Evolutionary conservation across 2,329 filamentous ascomycete genomes (phyloP).

Genomic region (Tolypocladium album): DNA sequence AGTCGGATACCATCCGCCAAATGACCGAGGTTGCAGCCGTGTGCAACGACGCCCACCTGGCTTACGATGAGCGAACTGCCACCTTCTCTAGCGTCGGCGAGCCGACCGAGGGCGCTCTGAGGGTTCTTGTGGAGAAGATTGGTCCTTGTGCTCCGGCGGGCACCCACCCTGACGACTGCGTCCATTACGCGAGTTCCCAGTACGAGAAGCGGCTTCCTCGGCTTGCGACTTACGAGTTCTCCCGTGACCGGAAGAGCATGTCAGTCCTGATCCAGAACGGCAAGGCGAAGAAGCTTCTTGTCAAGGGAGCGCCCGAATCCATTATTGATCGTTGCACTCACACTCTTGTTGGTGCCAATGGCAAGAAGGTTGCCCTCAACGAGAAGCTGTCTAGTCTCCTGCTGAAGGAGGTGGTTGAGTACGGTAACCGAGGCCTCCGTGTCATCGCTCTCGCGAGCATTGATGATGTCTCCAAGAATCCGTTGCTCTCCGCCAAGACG

Average conservation of each 20-base stretch:
- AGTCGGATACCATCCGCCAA: conserved; percentile 68
- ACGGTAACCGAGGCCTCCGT: conserved; percentile 85
- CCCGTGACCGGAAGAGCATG: conserved; percentile 97
- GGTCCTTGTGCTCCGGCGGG: conserved; percentile 60
- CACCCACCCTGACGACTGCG: conserved; percentile 46
- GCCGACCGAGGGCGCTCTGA: conserved; percentile 86
- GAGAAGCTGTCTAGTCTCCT: conserved; percentile 60
- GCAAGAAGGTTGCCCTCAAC: conserved; percentile 64
- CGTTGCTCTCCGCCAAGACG: conserved; percentile 67
- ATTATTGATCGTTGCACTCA: conserved; percentile 88
- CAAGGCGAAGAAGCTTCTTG: conserved; percentile 67
- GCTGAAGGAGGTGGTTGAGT: conserved; percentile 71
- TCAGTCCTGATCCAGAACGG: conserved; percentile 76
- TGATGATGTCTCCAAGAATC: conserved; percentile 61
- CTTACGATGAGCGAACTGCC: conserved; percentile 67
- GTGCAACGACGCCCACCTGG: conserved; percentile 81
- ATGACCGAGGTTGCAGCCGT: conserved; percentile 63
- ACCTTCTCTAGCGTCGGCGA: conserved; percentile 80
- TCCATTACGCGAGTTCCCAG: conserved; percentile 73
- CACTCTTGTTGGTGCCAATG: conserved; percentile 65
- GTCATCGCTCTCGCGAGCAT: conserved; percentile 87
- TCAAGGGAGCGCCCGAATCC: conserved; percentile 94
- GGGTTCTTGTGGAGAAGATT: conserved; percentile 87
- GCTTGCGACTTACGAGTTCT: conserved; percentile 90
- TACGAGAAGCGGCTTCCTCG: conserved; percentile 69